These are phyloP conservation scores for Ceratocystiopsis minuta DNA, from an alignment of 2,329 filamentous ascomycete genomes.

Conservation along the genomic window DNA sequence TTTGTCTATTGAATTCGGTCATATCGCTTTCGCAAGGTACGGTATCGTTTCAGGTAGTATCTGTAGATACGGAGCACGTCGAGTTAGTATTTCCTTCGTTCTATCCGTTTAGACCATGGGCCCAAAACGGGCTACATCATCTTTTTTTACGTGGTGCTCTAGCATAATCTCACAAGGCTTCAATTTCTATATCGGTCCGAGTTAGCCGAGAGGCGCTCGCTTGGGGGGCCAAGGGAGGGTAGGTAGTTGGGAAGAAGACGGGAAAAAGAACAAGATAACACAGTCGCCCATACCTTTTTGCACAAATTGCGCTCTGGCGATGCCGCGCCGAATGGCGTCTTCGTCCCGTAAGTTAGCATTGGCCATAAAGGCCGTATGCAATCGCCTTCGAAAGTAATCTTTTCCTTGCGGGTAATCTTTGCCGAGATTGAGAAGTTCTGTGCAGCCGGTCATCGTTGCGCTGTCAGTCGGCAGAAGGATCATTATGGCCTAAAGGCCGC, in stretches of 20 bases:
- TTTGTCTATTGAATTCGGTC: constrained; percentile 22
- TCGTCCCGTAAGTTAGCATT: constrained; percentile 56
- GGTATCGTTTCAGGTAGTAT: constrained; percentile 85
- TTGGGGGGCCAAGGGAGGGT: too few species aligned
- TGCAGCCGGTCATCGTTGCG: too few species aligned
- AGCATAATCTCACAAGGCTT: constrained; percentile 53
- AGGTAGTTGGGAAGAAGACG: too few species aligned
- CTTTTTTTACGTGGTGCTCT: too few species aligned
- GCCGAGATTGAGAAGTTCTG: constrained; percentile 72
- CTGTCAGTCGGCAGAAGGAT: not conserved
- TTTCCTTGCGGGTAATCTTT: constrained; percentile 74
- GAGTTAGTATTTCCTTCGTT: not conserved
- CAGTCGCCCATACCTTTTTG: constrained; percentile 52
- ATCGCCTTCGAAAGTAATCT: constrained; percentile 58
- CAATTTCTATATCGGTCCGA: constrained; percentile 46
- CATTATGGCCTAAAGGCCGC: not conserved
- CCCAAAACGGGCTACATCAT: too few species aligned
- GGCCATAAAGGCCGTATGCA: constrained; percentile 72
- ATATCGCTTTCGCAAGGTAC: constrained; percentile 69
- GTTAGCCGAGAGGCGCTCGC: too few species aligned
- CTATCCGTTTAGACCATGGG: too few species aligned
- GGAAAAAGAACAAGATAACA: not conserved
- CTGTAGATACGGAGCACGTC: constrained; percentile 23
- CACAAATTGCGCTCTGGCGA: constrained; percentile 68
- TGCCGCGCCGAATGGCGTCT: constrained; percentile 54